A percentile compares a stretch with the other conserved stretches of the same genome.
Evolutionary conservation across 768 basidiomycete genomes (phyloP).

Genomic region (Boletus rufocinnamomeus): DNA sequence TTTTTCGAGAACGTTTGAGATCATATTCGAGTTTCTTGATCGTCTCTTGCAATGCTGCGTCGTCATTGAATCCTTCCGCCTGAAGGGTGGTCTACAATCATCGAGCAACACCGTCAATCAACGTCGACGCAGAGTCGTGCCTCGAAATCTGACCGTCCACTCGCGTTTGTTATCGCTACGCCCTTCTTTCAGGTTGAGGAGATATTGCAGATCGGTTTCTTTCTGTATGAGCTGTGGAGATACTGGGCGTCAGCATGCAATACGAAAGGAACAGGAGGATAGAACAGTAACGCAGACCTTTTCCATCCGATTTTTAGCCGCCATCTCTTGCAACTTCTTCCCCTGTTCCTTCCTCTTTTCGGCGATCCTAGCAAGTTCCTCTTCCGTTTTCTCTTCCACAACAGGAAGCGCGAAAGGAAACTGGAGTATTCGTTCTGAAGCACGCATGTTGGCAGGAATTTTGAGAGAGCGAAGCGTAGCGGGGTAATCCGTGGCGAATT

Average conservation of each 20-base stretch:
- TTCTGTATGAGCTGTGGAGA: constrained; percentile 63
- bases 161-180: constrained; percentile 66
- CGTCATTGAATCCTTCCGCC: constrained; percentile 74
- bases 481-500: constrained; percentile 78
- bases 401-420: constrained; percentile 74
- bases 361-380: constrained; percentile 74
- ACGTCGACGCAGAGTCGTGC: background rate
- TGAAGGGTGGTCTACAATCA: constrained; percentile 54
- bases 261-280: background rate
- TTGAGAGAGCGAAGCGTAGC: constrained; percentile 64
- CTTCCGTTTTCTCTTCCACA: constrained; percentile 85
- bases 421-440: constrained; percentile 74
- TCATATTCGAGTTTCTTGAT: constrained; percentile 86
- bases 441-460: constrained; percentile 64
- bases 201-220: constrained; percentile 69
- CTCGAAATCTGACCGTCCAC: constrained; percentile 57
- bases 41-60: constrained; percentile 73
- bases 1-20: constrained; percentile 76
- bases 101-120: background rate
- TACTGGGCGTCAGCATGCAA: background rate
- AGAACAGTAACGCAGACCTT: constrained; percentile 53
- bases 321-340: constrained; percentile 85
- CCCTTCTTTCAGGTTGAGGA: constrained; percentile 64
- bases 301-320: constrained; percentile 80
- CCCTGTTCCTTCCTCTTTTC: constrained; percentile 89